Percentiles rank a stretch among this genome's conserved stretches.
These are phyloP conservation scores for Rosa persica DNA, from an alignment of 306 rosid genomes.

Conservation along the genomic window DNA sequence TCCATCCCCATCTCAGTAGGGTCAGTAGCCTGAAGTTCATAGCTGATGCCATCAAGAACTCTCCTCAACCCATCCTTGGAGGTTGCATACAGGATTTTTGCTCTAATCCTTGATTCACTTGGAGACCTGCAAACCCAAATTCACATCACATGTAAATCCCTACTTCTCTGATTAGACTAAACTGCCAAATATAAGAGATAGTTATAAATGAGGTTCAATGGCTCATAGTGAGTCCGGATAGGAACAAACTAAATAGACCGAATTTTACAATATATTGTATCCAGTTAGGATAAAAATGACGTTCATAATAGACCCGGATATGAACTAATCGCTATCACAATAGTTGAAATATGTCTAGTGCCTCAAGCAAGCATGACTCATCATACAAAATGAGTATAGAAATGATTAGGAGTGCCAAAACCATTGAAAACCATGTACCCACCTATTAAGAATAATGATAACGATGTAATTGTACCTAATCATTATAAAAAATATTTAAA, in stretches of 20 bases:
- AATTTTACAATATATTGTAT: background rate
- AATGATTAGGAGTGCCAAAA: background rate
- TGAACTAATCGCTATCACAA: background rate
- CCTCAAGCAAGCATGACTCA: background rate
- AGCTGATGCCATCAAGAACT: constrained; percentile 85
- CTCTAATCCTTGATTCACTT: constrained; percentile 91
- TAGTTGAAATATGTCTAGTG: background rate
- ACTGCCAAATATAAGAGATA: background rate
- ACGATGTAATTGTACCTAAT: background rate
- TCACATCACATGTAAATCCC: background rate
- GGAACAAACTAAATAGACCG: background rate
- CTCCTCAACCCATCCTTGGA: constrained; percentile 93
- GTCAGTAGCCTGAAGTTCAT: constrained; percentile 93
- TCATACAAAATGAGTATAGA: background rate
- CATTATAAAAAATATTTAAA: no score
- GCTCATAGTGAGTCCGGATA: background rate
- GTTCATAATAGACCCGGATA: no score
- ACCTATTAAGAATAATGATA: background rate
- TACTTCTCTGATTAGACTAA: background rate
- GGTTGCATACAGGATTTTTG: constrained; percentile 91
- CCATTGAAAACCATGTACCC: background rate
- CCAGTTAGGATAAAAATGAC: no score
- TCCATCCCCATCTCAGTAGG: constrained; percentile 98
- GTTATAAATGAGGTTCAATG: background rate
- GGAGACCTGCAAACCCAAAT: constrained; percentile 63